Evolutionary conservation across 331 rosid species (phyloP), one percentile per base, ranked within the genome.

Genomic region (Saraca asoca): DNA sequence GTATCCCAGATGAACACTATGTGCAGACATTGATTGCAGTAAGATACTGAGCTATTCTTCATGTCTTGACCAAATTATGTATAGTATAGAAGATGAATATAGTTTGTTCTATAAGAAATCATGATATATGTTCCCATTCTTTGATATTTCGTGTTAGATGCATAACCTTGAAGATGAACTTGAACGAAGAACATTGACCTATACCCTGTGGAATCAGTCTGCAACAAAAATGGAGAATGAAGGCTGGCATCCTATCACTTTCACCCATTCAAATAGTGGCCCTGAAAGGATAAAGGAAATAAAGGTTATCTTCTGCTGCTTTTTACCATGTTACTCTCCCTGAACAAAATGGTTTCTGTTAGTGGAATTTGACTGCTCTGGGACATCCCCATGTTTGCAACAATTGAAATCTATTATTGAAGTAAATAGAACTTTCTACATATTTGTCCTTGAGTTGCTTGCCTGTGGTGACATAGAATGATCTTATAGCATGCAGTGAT

Each of bases 1-100:
- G 99, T 79, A 94, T 94, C 68, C 99, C 99, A 29, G 99, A 94
- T 59, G 99, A 94, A 78, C 99, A 94, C 75, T 94, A 86, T 4
- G 86, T 94, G 71, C 95, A 65, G 74, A 90, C 99, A 58, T 78
- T 90, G 78, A 85, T 94, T 69, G 95, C 95, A 33, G 99, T 94
- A 77, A 83, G 91, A 66, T 69, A 11, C 31, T 24, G 31, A 70
- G 50, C 57, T 59, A 42, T 56, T 24, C 38, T 66, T 77, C 42
- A 12, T 1, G 16, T 49, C 63, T 53, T 51, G 54, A 13, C 51
- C 42, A 45, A 38, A 46, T 6, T 29, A 24, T 24, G 1, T 24
- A 24, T 3, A 24, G 31, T 24, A 24, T 24, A 24, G 31, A n/a
- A n/a, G n/a, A n/a, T n/a, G n/a, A n/a, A 24, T 24, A 24, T 24